These are phyloP conservation scores for Teratosphaeriaceae sp. DNA, from an alignment of 2,329 filamentous ascomycete species.

Conservation along the genomic window DNA sequence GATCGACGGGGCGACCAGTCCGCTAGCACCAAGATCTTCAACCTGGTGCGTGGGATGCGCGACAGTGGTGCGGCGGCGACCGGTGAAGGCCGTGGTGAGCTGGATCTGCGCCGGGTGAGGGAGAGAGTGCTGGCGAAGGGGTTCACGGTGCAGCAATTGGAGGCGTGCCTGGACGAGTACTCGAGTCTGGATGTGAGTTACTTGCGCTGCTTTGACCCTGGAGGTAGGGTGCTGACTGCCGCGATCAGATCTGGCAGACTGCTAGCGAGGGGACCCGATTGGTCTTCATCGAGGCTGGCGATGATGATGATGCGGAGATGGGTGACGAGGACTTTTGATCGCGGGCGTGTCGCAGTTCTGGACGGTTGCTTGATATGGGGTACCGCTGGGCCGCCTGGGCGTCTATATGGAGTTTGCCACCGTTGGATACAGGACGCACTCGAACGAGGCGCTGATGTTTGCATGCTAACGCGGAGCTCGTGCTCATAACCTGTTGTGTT, in stretches of 20 bases:
- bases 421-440: no score
- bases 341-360: no score
- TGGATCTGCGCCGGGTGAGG: slow-evolving; percentile 82
- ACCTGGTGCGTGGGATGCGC: slow-evolving; percentile 81
- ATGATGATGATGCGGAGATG: slow-evolving; percentile 37
- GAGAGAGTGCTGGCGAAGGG: slow-evolving; percentile 93
- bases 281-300: slow-evolving; percentile 48
- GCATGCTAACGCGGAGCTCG: no score
- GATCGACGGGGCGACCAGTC: slow-evolving; percentile 61
- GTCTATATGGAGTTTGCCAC: no score
- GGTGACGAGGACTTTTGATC: slow-evolving; percentile 7
- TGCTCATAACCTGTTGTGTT: no score
- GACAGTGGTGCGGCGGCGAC: slow-evolving; percentile 77
- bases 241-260: slow-evolving; percentile 47
- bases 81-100: slow-evolving; percentile 66
- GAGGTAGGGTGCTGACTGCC: slow-evolving; percentile 26
- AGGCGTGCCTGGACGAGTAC: slow-evolving; percentile 83
- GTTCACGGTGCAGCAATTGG: slow-evolving; percentile 91
- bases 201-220: background rate
- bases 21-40: slow-evolving; percentile 86
- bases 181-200: slow-evolving; percentile 76
- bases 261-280: slow-evolving; percentile 47
- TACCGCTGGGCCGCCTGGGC: no score
- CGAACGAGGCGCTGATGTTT: no score
- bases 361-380: no score